These are phyloP conservation scores for Penicillium crustosum DNA, from an alignment of 2,329 filamentous ascomycete species.

Conservation along the genomic window DNA sequence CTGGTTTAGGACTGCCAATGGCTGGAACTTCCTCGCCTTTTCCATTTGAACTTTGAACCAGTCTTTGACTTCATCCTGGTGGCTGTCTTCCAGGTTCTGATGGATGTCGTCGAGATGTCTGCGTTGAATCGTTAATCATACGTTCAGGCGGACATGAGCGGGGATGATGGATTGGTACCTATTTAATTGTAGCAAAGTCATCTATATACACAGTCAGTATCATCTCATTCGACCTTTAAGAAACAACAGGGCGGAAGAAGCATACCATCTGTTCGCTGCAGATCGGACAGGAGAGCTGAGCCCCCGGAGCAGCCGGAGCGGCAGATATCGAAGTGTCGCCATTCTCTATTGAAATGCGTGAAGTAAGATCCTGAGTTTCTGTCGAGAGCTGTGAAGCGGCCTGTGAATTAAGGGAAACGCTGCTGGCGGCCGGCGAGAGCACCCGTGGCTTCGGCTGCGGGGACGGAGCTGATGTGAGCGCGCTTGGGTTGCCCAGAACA, in stretches of 20 bases:
- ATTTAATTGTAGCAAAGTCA: slow-evolving; percentile 91
- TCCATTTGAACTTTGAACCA: slow-evolving; percentile 96
- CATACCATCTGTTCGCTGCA: slow-evolving; percentile 95
- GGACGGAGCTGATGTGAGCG: slow-evolving; percentile 62
- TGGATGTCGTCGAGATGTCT: slow-evolving; percentile 85
- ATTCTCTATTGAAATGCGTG: slow-evolving; percentile 72
- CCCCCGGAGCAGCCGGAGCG: slow-evolving; percentile 57
- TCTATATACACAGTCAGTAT: slow-evolving; percentile 48
- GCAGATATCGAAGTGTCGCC: slow-evolving; percentile 51
- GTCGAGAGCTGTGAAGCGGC: slow-evolving; percentile 68
- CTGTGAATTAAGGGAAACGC: slow-evolving; percentile 73
- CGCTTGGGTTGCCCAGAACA: slow-evolving; percentile 82
- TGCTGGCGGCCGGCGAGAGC: slow-evolving; percentile 68
- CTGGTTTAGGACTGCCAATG: slow-evolving; percentile 85
- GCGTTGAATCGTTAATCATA: slow-evolving; percentile 24
- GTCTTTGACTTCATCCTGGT: slow-evolving; percentile 92
- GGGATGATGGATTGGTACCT: slow-evolving; percentile 50
- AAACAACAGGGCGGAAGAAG: not conserved
- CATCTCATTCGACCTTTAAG: not conserved
- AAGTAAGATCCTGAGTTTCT: slow-evolving; percentile 73
- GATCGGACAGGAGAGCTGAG: slow-evolving; percentile 87
- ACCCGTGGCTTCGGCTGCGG: slow-evolving; percentile 45
- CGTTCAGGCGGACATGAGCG: not conserved
- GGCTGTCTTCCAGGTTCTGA: slow-evolving; percentile 81
- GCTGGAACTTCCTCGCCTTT: slow-evolving; percentile 91